Evolutionary conservation across 1,284 basidiomycete genomes (phyloP).

Genomic region (Sphagnurus paluster): DNA sequence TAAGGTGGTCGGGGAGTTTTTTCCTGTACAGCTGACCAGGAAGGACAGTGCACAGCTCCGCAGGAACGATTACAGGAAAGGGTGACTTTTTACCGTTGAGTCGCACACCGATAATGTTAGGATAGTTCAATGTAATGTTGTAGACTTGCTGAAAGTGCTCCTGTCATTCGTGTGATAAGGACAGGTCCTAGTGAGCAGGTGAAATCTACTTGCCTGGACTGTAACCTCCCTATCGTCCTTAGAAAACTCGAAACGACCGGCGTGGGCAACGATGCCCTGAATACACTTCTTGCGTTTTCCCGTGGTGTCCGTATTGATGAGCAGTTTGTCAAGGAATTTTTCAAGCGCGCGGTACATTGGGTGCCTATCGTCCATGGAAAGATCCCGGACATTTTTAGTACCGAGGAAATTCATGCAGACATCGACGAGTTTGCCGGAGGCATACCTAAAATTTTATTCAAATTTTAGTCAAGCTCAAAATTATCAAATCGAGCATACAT

Average conservation of each 20-base stretch:
- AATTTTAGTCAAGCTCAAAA: background rate
- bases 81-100: conserved; percentile 1
- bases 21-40: conserved; percentile 15
- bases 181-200: too few relatives aligned
- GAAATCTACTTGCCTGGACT: conserved; percentile 5
- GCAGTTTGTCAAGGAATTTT: conserved; percentile 10
- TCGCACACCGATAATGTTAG: conserved; percentile 9
- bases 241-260: conserved; percentile 10
- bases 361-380: conserved; percentile 3
- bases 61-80: conserved; percentile 10
- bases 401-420: conserved; percentile 14
- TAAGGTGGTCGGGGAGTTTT: conserved; percentile 11
- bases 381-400: conserved; percentile 10
- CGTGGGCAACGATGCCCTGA: conserved; percentile 11
- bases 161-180: background rate
- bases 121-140: conserved; percentile 6
- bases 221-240: conserved; percentile 11
- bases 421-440: conserved; percentile 7
- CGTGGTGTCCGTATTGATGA: conserved; percentile 10
- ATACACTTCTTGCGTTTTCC: conserved; percentile 11
- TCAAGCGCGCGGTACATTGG: conserved; percentile 8
- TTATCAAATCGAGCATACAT: background rate
- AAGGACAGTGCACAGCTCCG: conserved; percentile 10
- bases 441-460: conserved; percentile 1
- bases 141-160: conserved; percentile 11